These are phyloP conservation scores for Diplotaxis tenuifolia DNA, from an alignment of 345 rosid genomes.

Conservation along the genomic window DNA sequence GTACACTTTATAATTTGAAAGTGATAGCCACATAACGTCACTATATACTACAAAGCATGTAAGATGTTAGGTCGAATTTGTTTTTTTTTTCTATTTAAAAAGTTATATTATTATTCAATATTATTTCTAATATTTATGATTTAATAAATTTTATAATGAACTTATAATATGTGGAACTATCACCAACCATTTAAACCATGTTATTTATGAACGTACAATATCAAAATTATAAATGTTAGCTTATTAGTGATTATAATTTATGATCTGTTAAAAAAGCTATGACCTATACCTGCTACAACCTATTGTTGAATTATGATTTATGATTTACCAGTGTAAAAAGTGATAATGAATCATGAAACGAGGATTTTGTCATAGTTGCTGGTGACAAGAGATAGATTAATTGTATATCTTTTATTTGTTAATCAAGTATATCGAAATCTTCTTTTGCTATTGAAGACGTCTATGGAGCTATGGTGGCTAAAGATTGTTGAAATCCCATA, in stretches of 20 bases:
- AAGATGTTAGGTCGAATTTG: not conserved
- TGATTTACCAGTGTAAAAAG: no score
- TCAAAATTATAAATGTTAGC: no score
- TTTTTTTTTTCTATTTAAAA: not conserved
- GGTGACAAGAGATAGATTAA: not conserved
- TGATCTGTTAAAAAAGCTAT: not conserved
- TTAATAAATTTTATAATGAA: not conserved
- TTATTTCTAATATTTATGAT: not conserved
- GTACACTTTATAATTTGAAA: not conserved
- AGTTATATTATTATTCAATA: not conserved
- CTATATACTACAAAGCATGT: not conserved
- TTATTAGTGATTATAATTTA: not conserved
- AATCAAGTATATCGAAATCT: not conserved
- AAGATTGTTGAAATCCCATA: not conserved
- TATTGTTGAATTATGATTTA: no score
- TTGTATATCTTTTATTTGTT: not conserved
- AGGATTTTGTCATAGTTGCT: not conserved
- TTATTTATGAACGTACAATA: not conserved
- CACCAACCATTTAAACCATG: not conserved
- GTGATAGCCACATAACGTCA: not conserved
- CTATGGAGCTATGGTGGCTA: not conserved
- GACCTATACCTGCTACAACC: not conserved
- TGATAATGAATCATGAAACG: not conserved
- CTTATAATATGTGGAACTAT: not conserved
- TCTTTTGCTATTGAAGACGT: not conserved